These are phyloP conservation scores for Inonotus obliquus DNA, from an alignment of 1,284 basidiomycete species.

Conservation along the genomic window DNA sequence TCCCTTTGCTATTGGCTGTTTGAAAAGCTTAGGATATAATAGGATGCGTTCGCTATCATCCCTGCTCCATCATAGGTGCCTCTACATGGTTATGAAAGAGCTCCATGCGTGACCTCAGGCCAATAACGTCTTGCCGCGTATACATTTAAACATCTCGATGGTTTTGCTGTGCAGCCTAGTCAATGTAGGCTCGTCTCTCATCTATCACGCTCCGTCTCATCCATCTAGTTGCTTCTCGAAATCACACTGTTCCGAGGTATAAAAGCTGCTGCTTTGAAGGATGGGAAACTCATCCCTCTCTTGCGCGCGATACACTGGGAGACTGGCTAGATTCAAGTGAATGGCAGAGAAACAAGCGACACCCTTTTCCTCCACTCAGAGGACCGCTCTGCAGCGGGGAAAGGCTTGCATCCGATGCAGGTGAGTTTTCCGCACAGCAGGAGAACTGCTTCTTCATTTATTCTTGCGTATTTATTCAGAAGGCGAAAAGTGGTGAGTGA, in stretches of 20 bases:
- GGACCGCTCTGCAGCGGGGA: conserved; percentile 23
- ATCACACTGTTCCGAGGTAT: background rate
- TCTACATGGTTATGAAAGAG: background rate
- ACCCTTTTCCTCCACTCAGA: background rate
- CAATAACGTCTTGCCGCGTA: background rate
- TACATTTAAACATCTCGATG: background rate
- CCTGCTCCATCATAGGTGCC: background rate
- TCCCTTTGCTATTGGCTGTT: background rate
- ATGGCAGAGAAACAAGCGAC: background rate
- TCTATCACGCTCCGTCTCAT: background rate
- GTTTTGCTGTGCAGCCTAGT: background rate
- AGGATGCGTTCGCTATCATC: background rate
- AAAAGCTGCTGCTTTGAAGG: background rate
- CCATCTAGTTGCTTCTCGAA: background rate
- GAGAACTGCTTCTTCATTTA: background rate
- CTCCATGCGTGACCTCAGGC: background rate
- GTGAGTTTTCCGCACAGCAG: conserved; percentile 11
- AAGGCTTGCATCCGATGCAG: conserved; percentile 27
- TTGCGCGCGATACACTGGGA: background rate
- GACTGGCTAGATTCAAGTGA: background rate
- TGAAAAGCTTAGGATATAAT: background rate
- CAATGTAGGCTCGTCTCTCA: background rate
- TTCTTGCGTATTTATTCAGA: conserved; percentile 21
- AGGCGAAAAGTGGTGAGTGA: conserved; percentile 36
- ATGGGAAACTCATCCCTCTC: background rate